A percentile compares a stretch with the other conserved stretches of the same genome.
These are phyloP conservation scores for Candolleomyces eurysporus DNA, from an alignment of 768 basidiomycete species.

Conservation along the genomic window DNA sequence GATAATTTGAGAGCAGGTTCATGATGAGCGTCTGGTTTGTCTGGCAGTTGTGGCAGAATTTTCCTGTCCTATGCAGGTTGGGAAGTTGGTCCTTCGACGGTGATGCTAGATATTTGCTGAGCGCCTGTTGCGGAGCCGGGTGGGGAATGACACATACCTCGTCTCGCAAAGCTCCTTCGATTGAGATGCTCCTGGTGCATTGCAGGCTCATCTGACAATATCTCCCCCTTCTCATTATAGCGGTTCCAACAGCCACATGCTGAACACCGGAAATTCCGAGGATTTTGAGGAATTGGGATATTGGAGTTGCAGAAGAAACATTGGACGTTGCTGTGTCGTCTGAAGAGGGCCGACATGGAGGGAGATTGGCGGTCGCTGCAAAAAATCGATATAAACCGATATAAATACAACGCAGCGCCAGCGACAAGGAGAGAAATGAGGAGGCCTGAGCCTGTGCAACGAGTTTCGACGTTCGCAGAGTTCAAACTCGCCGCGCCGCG, in stretches of 20 bases:
- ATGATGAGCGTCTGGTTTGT: constrained; percentile 90
- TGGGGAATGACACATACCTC: constrained; percentile 45
- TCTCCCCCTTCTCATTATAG: constrained; percentile 69
- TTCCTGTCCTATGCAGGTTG: constrained; percentile 52
- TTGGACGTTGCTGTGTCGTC: constrained; percentile 45
- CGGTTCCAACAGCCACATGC: constrained; percentile 75
- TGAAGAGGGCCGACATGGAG: constrained; percentile 47
- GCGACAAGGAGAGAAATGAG: constrained; percentile 1
- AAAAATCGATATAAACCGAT: neutral
- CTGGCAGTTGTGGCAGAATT: constrained; percentile 86
- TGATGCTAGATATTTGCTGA: constrained; percentile 45
- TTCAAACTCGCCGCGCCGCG: neutral
- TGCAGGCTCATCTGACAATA: constrained; percentile 82
- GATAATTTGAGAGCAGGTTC: constrained; percentile 86
- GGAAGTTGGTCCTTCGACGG: constrained; percentile 70
- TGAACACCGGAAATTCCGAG: constrained; percentile 61
- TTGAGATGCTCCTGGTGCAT: constrained; percentile 84
- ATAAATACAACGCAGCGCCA: constrained; percentile 9
- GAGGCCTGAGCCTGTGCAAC: neutral
- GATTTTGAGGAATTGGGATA: constrained; percentile 41
- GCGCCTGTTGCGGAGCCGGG: neutral
- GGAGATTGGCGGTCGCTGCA: neutral
- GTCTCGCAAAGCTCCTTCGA: constrained; percentile 61
- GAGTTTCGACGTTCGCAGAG: neutral
- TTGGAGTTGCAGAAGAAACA: constrained; percentile 74